A percentile compares a stretch with the other conserved stretches of the same genome.
phyloP scores from a whole-genome alignment of 1,284 basidiomycete genomes.

The Phellopilus nigrolimitatus region DNA sequence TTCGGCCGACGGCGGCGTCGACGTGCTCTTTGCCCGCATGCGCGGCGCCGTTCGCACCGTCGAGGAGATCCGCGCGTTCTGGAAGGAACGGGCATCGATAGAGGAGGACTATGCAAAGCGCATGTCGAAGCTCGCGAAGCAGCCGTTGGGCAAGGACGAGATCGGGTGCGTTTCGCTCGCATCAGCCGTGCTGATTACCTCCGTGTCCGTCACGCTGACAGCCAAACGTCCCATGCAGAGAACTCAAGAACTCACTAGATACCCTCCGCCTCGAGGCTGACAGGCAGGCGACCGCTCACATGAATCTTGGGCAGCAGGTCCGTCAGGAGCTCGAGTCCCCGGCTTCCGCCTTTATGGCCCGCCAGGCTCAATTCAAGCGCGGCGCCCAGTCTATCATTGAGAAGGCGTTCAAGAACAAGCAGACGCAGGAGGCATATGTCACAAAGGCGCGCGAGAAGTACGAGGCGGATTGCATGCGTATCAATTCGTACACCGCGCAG shows the following conservation, averaged over 20 bases:
- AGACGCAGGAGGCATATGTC: constrained; percentile 79
- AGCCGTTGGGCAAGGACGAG: constrained; percentile 80
- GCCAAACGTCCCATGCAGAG: too few relatives aligned
- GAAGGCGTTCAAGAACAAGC: constrained; percentile 84
- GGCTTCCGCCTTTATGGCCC: constrained; percentile 56
- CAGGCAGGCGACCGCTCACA: constrained; percentile 69
- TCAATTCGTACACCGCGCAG: constrained; percentile 96
- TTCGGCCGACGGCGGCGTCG: constrained; percentile 78
- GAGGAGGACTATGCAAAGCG: constrained; percentile 96
- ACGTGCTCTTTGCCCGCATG: constrained; percentile 86
- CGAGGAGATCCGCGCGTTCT: constrained; percentile 82
- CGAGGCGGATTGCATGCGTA: constrained; percentile 88
- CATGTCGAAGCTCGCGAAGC: constrained; percentile 77
- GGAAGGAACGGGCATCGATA: constrained; percentile 87
- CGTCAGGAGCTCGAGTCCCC: constrained; percentile 75
- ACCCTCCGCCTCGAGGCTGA: constrained; percentile 82
- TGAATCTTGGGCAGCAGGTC: constrained; percentile 69
- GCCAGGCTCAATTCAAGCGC: constrained; percentile 75
- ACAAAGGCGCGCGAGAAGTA: constrained; percentile 91
- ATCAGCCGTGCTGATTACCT: too few relatives aligned
- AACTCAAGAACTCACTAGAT: constrained; percentile 75
- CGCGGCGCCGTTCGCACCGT: constrained; percentile 81
- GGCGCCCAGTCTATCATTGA: constrained; percentile 72
- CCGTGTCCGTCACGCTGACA: background rate
- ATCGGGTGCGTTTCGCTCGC: constrained; percentile 77